These are phyloP conservation scores for Pigoraptor vietnamica DNA, from an alignment of 78 protist genomes.

Conservation along the genomic window DNA sequence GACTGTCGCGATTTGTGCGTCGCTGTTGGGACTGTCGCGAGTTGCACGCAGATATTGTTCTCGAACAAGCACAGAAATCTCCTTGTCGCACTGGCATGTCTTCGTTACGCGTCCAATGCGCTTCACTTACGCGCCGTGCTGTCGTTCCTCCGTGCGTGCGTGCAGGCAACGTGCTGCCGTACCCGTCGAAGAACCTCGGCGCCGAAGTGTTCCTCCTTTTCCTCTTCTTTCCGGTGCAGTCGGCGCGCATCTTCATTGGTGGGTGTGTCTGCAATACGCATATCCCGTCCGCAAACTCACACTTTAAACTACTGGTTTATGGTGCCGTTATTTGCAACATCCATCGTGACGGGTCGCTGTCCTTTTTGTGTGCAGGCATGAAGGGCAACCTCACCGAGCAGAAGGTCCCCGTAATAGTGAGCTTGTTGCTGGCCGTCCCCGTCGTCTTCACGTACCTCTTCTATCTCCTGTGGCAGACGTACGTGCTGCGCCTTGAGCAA, in stretches of 20 bases:
- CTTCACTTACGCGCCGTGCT: too few species aligned
- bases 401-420: not conserved
- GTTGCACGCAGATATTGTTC: too few species aligned
- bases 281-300: too few species aligned
- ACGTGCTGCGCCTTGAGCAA: not conserved
- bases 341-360: not conserved
- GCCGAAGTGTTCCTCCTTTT: constrained; percentile 1
- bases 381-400: constrained; percentile 1
- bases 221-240: not conserved
- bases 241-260: not conserved
- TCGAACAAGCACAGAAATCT: too few species aligned
- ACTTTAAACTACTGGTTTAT: too few species aligned
- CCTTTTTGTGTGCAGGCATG: not conserved
- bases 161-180: not conserved
- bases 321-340: not conserved
- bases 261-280: too few species aligned
- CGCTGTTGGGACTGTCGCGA: not conserved
- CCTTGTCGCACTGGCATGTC: too few species aligned
- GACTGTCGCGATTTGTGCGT: not conserved
- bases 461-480: not conserved
- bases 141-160: too few species aligned
- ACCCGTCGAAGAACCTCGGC: not conserved
- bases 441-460: not conserved
- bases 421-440: not conserved
- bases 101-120: too few species aligned